Evolutionary conservation across 2,329 filamentous ascomycete genomes (phyloP).

Genomic region (Ophiostoma ips): DNA sequence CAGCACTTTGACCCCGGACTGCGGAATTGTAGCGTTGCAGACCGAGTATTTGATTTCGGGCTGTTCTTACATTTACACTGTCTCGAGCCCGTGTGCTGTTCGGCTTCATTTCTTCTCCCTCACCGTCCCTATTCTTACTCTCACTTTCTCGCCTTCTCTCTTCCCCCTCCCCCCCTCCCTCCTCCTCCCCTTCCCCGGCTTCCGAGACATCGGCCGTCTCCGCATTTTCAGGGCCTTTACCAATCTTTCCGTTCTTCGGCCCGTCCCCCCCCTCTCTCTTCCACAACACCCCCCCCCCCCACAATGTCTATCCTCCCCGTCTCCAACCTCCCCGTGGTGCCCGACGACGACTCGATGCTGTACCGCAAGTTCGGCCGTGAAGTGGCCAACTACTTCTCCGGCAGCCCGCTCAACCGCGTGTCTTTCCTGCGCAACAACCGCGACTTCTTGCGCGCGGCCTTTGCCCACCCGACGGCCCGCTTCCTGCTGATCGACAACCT

Average conservation of each 20-base stretch:
- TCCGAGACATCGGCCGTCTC: not conserved
- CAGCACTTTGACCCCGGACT: too few relatives aligned
- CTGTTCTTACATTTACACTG: too few relatives aligned
- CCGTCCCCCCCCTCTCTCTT: not conserved
- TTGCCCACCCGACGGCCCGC: constrained; percentile 47
- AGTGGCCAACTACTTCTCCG: constrained; percentile 72
- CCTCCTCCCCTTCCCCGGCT: too few relatives aligned
- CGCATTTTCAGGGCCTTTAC: not conserved
- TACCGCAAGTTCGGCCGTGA: constrained; percentile 66
- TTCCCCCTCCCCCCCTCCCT: too few relatives aligned
- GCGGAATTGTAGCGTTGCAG: too few relatives aligned
- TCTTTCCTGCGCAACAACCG: constrained; percentile 63
- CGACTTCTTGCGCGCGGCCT: constrained; percentile 53
- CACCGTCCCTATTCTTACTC: too few relatives aligned
- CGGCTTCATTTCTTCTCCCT: too few relatives aligned
- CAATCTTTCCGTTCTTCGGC: not conserved
- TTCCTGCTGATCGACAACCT: constrained; percentile 74
- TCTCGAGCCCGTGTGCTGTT: too few relatives aligned
- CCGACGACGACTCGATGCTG: constrained; percentile 50
- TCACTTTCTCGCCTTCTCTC: too few relatives aligned
- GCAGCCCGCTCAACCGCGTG: constrained; percentile 63
- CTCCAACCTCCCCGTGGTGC: constrained; percentile 27
- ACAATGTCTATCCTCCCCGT: constrained; percentile 9
- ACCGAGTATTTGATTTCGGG: too few relatives aligned
- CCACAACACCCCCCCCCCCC: not conserved